A percentile compares a stretch with the other conserved stretches of the same genome.
These are phyloP conservation scores for Mycena sanguinolenta DNA, from an alignment of 768 basidiomycete genomes.

Conservation along the genomic window DNA sequence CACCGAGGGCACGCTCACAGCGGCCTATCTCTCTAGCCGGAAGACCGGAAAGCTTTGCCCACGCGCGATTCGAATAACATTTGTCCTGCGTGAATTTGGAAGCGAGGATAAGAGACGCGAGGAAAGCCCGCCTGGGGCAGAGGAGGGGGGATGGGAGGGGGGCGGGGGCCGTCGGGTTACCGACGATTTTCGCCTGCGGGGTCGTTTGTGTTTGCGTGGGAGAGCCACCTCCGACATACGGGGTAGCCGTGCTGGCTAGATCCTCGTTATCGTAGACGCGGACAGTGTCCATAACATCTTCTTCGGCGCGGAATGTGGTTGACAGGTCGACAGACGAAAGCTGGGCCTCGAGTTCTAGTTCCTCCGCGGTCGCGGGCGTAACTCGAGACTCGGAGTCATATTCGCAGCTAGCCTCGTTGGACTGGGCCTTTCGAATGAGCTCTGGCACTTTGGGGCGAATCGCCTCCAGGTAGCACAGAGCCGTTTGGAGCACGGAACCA, in stretches of 20 bases:
- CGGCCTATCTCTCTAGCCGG: slow-evolving; percentile 87
- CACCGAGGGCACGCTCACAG: slow-evolving; percentile 90
- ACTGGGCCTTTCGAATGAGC: slow-evolving; percentile 65
- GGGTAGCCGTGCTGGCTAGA: slow-evolving; percentile 34
- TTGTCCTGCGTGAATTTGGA: slow-evolving; percentile 95
- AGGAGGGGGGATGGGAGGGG: slow-evolving; percentile 83
- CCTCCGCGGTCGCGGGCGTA: slow-evolving; percentile 56
- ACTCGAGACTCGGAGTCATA: slow-evolving; percentile 59
- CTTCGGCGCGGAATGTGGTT: slow-evolving; percentile 31
- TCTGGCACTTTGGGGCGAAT: slow-evolving; percentile 80
- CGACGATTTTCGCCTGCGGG: slow-evolving; percentile 24
- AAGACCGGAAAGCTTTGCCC: slow-evolving; percentile 94
- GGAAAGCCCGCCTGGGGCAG: slow-evolving; percentile 90
- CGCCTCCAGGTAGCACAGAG: slow-evolving; percentile 89
- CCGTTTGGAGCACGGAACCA: slow-evolving; percentile 86
- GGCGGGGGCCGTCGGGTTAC: slow-evolving; percentile 35
- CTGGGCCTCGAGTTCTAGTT: slow-evolving; percentile 56
- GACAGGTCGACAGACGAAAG: slow-evolving; percentile 39
- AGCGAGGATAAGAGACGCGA: slow-evolving; percentile 89
- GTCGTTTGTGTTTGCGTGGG: background rate
- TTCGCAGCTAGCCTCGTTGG: slow-evolving; percentile 57
- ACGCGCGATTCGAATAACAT: slow-evolving; percentile 93
- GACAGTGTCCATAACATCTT: slow-evolving; percentile 58
- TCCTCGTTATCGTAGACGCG: slow-evolving; percentile 51
- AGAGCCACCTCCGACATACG: slow-evolving; percentile 1